These are phyloP conservation scores for Trichophyton benhamiae DNA, from an alignment of 2,329 filamentous ascomycete species.

Conservation along the genomic window DNA sequence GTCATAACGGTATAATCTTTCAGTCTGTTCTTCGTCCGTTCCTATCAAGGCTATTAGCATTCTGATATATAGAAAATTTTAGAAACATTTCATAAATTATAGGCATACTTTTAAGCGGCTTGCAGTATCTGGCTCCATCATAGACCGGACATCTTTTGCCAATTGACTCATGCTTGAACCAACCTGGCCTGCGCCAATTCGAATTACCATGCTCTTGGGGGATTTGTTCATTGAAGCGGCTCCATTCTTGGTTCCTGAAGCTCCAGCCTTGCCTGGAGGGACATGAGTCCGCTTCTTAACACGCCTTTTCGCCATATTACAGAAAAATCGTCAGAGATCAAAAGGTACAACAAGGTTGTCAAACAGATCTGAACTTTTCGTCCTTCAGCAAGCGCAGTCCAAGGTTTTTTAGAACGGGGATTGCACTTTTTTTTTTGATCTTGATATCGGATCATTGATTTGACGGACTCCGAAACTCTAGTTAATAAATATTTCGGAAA, in stretches of 20 bases:
- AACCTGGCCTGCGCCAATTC: conserved; percentile 86
- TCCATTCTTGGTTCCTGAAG: conserved; percentile 39
- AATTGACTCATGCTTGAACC: conserved; percentile 84
- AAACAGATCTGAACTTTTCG: not conserved
- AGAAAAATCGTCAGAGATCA: not conserved
- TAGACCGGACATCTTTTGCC: conserved; percentile 75
- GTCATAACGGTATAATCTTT: conserved; percentile 93
- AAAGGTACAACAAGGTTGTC: conserved; percentile 1
- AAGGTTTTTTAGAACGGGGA: not conserved
- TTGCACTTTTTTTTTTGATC: conserved; percentile 10
- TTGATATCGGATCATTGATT: conserved; percentile 10
- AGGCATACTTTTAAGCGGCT: conserved; percentile 57
- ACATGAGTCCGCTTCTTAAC: conserved; percentile 79
- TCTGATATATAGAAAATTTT: too few relatives aligned
- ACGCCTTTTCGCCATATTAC: conserved; percentile 61
- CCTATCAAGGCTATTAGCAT: conserved; percentile 29
- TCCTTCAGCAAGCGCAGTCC: not conserved
- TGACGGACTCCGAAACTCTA: conserved; percentile 8
- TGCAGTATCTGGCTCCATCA: conserved; percentile 95
- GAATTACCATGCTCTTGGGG: conserved; percentile 97
- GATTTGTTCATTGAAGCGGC: conserved; percentile 45
- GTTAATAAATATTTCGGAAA: not conserved
- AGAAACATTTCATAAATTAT: not conserved
- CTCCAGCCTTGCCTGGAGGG: conserved; percentile 44
- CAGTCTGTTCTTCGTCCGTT: conserved; percentile 75